Percentiles rank a stretch among this genome's conserved stretches.
phyloP scores from a whole-genome alignment of 2,329 filamentous ascomycete genomes.

The Nothophaeocryptopus gaeumannii region DNA sequence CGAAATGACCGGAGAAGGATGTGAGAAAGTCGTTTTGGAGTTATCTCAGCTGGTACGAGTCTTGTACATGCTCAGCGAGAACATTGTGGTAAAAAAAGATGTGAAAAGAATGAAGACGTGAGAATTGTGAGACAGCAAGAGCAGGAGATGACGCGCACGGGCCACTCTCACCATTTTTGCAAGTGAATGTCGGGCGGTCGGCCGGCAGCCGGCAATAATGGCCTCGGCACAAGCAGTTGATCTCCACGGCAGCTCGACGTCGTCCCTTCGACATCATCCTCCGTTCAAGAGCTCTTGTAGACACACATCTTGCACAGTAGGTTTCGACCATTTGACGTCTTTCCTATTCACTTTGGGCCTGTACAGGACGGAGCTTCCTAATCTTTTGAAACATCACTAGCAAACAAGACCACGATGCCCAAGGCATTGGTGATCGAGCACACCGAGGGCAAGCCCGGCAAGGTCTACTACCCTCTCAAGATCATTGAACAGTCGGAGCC shows the following conservation, averaged over 20 bases:
- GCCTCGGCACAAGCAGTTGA: too few species aligned
- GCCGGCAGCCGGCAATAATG: too few species aligned
- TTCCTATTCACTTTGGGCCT: not conserved
- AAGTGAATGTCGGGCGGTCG: too few species aligned
- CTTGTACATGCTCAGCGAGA: too few species aligned
- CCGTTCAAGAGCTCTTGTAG: not conserved
- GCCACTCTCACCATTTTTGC: too few species aligned
- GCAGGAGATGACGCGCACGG: too few species aligned
- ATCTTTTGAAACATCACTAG: not conserved
- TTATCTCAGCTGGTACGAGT: too few species aligned
- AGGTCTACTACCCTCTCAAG: conserved; percentile 74
- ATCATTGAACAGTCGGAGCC: conserved; percentile 62
- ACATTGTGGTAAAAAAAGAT: too few species aligned
- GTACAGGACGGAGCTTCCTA: not conserved
- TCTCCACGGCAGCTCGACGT: not conserved
- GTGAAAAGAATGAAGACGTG: too few species aligned
- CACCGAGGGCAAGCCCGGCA: conserved; percentile 76
- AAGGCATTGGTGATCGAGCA: conserved; percentile 63
- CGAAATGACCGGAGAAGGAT: too few species aligned
- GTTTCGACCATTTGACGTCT: not conserved
- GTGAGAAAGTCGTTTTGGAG: too few species aligned
- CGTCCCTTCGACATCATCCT: not conserved
- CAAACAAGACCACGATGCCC: conserved; percentile 41
- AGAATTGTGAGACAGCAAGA: too few species aligned
- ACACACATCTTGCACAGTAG: not conserved